Percentiles rank a stretch among this genome's conserved stretches.
Conservation (phyloP, 768 basidiomycete genomes). For the Calocera cornea region DNA sequence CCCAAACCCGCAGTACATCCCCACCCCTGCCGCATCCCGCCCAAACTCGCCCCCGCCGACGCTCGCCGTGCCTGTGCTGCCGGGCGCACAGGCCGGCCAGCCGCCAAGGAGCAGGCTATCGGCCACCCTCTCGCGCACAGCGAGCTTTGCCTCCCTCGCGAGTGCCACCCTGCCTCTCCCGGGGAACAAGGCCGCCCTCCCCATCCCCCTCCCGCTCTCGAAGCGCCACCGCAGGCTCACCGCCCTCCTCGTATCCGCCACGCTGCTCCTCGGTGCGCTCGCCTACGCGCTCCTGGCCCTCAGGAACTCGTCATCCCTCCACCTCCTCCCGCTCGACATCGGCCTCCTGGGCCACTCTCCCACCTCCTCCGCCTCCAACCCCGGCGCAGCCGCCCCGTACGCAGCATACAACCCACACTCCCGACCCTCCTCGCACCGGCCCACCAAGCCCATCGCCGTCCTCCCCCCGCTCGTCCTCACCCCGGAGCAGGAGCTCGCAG, state of each 20-base stretch:
- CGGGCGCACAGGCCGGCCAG: background rate
- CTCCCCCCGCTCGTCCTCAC: slow-evolving; percentile 37
- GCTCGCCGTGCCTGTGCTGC: background rate
- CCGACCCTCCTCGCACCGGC: too few species aligned
- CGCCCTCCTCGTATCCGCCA: background rate
- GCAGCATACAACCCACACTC: slow-evolving; percentile 12
- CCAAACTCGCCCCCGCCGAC: background rate
- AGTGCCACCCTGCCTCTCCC: too few species aligned
- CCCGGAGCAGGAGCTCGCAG: slow-evolving; percentile 52
- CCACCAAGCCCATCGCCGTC: slow-evolving; percentile 12
- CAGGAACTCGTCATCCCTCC: slow-evolving; percentile 41
- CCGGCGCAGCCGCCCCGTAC: slow-evolving; percentile 11
- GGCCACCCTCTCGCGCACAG: background rate
- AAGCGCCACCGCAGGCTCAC: background rate
- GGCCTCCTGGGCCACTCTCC: slow-evolving; percentile 25
- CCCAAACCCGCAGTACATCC: background rate
- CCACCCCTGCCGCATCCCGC: background rate
- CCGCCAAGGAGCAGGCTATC: background rate
- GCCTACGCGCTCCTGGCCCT: slow-evolving; percentile 38
- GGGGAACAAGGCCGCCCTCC: background rate
- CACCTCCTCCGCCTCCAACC: background rate
- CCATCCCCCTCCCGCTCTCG: background rate
- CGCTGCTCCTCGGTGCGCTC: slow-evolving; percentile 41
- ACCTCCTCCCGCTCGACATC: slow-evolving; percentile 23
- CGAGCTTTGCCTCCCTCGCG: background rate